These are phyloP conservation scores for Conringia planisiliqua DNA, from an alignment of 345 rosid species.

Conservation along the genomic window DNA sequence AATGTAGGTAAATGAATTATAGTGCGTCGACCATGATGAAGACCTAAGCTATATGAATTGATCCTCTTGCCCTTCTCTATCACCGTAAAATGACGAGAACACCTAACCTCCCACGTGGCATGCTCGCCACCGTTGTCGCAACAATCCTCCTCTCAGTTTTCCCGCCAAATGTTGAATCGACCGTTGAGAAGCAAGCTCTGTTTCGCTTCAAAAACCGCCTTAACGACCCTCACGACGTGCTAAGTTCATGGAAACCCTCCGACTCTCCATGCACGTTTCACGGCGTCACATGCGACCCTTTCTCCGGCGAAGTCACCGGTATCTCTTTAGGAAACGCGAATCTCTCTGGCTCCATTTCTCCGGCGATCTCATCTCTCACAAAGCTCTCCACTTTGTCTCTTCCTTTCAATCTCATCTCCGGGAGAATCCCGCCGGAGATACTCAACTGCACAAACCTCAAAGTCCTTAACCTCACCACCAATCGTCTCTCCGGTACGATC, in stretches of 20 bases:
- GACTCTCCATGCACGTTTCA: slow-evolving; percentile 54
- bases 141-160: slow-evolving; percentile 24
- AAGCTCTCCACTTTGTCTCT: slow-evolving; percentile 47
- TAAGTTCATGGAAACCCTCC: slow-evolving; percentile 67
- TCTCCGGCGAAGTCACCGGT: slow-evolving; percentile 45
- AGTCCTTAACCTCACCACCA: slow-evolving; percentile 55
- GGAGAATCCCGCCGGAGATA: slow-evolving; percentile 55
- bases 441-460: slow-evolving; percentile 46
- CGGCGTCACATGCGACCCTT: slow-evolving; percentile 56
- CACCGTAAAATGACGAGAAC: slow-evolving; percentile 20
- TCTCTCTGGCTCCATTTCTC: slow-evolving; percentile 66
- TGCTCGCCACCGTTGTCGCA: not conserved
- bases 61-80: not conserved
- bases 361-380: slow-evolving; percentile 47
- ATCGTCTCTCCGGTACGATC: slow-evolving; percentile 47
- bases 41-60: not conserved
- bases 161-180: slow-evolving; percentile 39
- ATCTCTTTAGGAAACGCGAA: slow-evolving; percentile 49
- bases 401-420: slow-evolving; percentile 47
- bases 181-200: slow-evolving; percentile 56
- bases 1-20: not conserved
- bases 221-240: slow-evolving; percentile 49
- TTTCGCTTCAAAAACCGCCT: slow-evolving; percentile 59
- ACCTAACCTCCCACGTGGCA: slow-evolving; percentile 4
- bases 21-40: not conserved